phyloP scores from a whole-genome alignment of 306 rosid species.

The Luffa acutangula region DNA sequence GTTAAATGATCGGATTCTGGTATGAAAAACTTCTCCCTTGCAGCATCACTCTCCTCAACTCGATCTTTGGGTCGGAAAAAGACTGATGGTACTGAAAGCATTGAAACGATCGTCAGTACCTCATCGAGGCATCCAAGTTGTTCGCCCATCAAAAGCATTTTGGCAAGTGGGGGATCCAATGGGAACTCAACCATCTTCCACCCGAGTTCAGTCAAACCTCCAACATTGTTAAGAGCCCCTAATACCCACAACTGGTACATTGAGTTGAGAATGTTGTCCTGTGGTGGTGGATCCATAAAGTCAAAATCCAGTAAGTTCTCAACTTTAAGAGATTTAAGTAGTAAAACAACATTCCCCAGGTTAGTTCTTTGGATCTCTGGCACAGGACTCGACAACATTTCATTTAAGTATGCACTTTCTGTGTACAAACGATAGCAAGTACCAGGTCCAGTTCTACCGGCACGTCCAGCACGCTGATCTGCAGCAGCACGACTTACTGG shows the following conservation, averaged over 20 bases:
- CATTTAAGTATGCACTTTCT: constrained; percentile 79
- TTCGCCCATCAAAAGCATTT: constrained; percentile 92
- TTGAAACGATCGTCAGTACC: constrained; percentile 85
- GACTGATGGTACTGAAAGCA: constrained; percentile 97
- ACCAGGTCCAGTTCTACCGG: constrained; percentile 99
- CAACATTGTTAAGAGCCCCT: constrained; percentile 94
- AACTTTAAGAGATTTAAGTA: constrained; percentile 90
- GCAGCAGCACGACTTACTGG: constrained; percentile 98
- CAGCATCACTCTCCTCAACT: constrained; percentile 96
- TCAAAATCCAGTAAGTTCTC: constrained; percentile 90
- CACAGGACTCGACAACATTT: constrained; percentile 79
- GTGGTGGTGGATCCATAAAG: constrained; percentile 99
- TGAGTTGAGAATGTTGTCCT: constrained; percentile 91
- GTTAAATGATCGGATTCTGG: constrained; percentile 96
- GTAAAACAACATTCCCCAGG: constrained; percentile 86
- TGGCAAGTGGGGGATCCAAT: constrained; percentile 92
- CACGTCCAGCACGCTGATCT: constrained; percentile 97
- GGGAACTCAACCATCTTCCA: constrained; percentile 99
- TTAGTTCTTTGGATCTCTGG: constrained; percentile 98
- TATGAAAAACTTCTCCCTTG: constrained; percentile 78
- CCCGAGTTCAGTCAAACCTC: constrained; percentile 78
- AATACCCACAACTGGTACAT: constrained; percentile 99
- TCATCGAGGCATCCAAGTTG: constrained; percentile 72
- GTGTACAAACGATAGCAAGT: constrained; percentile 88
- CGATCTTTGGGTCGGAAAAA: constrained; percentile 95